A percentile compares a stretch with the other conserved stretches of the same genome.
These are phyloP conservation scores for Kluyveromyces starmeri DNA, from an alignment of 805 yeast species.

Conservation along the genomic window DNA sequence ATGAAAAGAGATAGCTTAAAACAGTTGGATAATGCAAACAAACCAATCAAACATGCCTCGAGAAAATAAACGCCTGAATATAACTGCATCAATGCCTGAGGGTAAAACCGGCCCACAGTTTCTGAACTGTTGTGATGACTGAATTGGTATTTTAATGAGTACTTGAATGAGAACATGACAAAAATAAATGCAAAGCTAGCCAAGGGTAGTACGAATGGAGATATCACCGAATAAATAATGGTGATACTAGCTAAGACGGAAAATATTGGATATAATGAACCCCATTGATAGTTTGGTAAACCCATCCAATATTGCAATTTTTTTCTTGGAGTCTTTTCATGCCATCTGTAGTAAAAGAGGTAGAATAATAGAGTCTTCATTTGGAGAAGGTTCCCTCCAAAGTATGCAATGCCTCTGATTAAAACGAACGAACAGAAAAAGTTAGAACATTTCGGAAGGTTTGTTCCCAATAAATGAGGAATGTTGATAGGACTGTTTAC, in stretches of 20 bases:
- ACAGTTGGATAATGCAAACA: conserved; percentile 53
- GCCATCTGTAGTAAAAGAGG: conserved; percentile 27
- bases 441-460: conserved; percentile 78
- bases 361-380: conserved; percentile 41
- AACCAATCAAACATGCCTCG: conserved; percentile 69
- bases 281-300: conserved; percentile 56
- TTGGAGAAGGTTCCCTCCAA: conserved; percentile 64
- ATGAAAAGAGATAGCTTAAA: conserved; percentile 39
- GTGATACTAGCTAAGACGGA: conserved; percentile 75
- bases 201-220: conserved; percentile 67
- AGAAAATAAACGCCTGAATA: conserved; percentile 77
- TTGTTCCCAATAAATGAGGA: conserved; percentile 62
- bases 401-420: conserved; percentile 65
- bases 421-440: conserved; percentile 75
- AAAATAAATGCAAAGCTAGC: conserved; percentile 48
- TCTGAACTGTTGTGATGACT: conserved; percentile 46
- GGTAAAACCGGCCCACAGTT: conserved; percentile 62
- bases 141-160: conserved; percentile 52
- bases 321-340: conserved; percentile 56
- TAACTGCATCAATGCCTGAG: conserved; percentile 65
- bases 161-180: conserved; percentile 59
- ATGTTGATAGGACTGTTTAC: conserved; percentile 64
- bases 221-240: conserved; percentile 64
- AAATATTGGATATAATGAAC: conserved; percentile 65
- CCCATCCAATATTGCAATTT: conserved; percentile 37